A percentile compares a stretch with the other conserved stretches of the same genome.
These are phyloP conservation scores for Gossypium herbaceum DNA, from an alignment of 345 rosid species.

Conservation along the genomic window DNA sequence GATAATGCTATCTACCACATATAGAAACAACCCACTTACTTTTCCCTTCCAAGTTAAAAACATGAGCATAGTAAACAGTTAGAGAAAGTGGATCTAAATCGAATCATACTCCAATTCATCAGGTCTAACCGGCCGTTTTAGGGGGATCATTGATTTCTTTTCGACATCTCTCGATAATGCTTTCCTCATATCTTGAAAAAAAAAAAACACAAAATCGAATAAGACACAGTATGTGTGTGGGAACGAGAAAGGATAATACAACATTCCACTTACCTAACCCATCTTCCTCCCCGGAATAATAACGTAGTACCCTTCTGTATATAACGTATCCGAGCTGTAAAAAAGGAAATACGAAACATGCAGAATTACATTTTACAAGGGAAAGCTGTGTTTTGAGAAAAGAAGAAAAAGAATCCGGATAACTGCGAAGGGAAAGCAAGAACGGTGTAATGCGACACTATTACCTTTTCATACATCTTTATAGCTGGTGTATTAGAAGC, in stretches of 20 bases:
- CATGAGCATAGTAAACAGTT: slow-evolving; percentile 1
- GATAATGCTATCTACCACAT: neutral
- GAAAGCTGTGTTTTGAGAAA: neutral
- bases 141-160: slow-evolving; percentile 86
- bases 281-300: slow-evolving; percentile 95
- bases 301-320: slow-evolving; percentile 80
- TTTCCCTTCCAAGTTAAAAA: neutral
- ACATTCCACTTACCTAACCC: slow-evolving; percentile 58
- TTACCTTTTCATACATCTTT: slow-evolving; percentile 98
- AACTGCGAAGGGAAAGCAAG: neutral
- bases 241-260: neutral
- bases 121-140: slow-evolving; percentile 80
- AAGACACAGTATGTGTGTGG: neutral
- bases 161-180: slow-evolving; percentile 90
- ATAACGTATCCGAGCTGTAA: slow-evolving; percentile 85
- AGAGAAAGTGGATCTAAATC: slow-evolving; percentile 31
- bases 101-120: slow-evolving; percentile 91
- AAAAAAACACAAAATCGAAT: slow-evolving; percentile 3
- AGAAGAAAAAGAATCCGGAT: neutral
- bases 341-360: neutral
- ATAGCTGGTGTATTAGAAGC: slow-evolving; percentile 90
- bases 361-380: neutral
- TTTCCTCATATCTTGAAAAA: slow-evolving; percentile 84
- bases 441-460: neutral
- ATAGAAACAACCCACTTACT: neutral